Conservation (phyloP, 768 basidiomycete genomes). For the Mycena chlorophos region DNA sequence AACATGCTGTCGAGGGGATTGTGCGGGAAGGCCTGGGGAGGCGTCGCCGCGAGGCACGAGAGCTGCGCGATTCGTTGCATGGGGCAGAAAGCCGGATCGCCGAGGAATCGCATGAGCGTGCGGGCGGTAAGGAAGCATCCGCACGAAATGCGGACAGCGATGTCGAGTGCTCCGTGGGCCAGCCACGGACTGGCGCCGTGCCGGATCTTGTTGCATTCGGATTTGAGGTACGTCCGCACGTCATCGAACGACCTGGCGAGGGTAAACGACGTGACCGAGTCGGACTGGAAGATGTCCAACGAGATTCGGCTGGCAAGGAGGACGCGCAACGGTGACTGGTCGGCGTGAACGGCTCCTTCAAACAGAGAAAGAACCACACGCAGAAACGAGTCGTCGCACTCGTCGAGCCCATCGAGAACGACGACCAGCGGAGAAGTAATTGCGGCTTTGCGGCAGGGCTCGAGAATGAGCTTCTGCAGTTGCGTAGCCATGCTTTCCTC, state of each 20-base stretch:
- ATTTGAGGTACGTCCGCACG: slow-evolving; percentile 12
- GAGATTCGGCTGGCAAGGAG: slow-evolving; percentile 3
- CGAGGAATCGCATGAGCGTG: slow-evolving; percentile 13
- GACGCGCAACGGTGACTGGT: background rate
- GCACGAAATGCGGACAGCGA: slow-evolving; percentile 3
- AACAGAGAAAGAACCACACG: slow-evolving; percentile 12
- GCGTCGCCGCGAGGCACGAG: background rate
- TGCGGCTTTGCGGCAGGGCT: slow-evolving; percentile 4
- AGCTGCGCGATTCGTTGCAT: slow-evolving; percentile 4
- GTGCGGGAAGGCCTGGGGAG: background rate
- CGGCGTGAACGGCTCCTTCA: slow-evolving; percentile 1
- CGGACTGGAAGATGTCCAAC: background rate
- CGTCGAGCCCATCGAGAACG: slow-evolving; percentile 16
- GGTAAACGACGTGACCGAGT: slow-evolving; percentile 1
- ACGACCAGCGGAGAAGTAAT: slow-evolving; percentile 1
- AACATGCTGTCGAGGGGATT: slow-evolving; percentile 14
- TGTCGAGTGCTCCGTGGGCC: background rate
- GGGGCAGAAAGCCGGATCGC: slow-evolving; percentile 2
- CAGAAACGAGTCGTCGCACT: slow-evolving; percentile 2
- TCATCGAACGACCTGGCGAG: slow-evolving; percentile 11
- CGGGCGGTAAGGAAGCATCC: slow-evolving; percentile 17
- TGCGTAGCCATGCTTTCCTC: slow-evolving; percentile 5
- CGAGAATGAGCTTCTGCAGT: slow-evolving; percentile 13
- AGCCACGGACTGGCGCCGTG: slow-evolving; percentile 2
- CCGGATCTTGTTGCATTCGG: slow-evolving; percentile 2